These are phyloP conservation scores for Gonium pectorale DNA, from an alignment of 139 green algal genomes.

Conservation along the genomic window DNA sequence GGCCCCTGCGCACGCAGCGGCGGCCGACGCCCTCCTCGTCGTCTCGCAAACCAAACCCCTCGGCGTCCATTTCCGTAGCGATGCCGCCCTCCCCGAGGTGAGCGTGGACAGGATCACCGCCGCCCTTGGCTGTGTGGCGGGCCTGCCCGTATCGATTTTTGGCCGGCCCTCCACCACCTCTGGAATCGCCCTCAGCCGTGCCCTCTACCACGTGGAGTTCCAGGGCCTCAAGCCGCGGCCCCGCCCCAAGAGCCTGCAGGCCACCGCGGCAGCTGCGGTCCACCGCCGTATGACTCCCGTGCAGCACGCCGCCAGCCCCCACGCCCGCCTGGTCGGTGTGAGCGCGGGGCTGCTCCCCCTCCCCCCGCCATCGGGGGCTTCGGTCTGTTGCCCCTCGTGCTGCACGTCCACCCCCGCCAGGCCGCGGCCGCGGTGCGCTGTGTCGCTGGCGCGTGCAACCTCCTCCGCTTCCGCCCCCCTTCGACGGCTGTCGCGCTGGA, in stretches of 20 bases:
- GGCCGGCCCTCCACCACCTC: not conserved
- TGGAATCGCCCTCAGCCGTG: not conserved
- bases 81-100: not conserved
- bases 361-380: no score
- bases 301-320: not conserved
- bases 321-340: not conserved
- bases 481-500: no score
- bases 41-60: no score
- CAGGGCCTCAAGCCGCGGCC: not conserved
- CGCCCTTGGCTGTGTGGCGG: not conserved
- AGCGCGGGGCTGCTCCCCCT: no score
- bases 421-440: no score
- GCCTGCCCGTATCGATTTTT: not conserved
- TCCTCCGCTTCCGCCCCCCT: no score
- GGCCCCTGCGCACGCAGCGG: no score
- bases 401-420: no score
- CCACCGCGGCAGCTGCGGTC: not conserved
- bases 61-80: not conserved
- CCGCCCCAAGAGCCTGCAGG: not conserved
- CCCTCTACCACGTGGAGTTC: not conserved
- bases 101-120: not conserved
- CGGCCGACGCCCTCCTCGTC: no score
- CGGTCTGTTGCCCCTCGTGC: no score
- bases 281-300: not conserved
- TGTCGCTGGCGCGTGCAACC: no score